Conservation (phyloP, 2,329 filamentous ascomycete species). For the Fusarium penzigii region DNA sequence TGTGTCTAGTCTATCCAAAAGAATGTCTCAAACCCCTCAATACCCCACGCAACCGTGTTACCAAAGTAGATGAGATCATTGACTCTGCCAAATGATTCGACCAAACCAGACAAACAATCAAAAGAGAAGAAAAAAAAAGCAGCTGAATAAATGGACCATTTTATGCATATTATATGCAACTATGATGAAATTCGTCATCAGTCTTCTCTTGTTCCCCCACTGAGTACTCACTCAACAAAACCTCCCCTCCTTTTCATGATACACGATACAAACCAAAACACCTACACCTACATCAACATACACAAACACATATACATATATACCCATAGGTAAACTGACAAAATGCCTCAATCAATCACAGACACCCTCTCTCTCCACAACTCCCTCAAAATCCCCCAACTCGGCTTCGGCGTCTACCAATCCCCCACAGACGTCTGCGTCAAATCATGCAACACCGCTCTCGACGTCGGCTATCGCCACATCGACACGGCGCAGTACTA, state of each 20-base stretch:
- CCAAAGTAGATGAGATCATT: constrained; percentile 9
- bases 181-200: no score
- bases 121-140: constrained; percentile 2
- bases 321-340: not conserved
- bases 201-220: no score
- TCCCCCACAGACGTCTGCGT: constrained; percentile 55
- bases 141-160: constrained; percentile 3
- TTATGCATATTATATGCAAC: no score
- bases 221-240: no score
- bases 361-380: constrained; percentile 27
- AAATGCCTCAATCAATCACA: constrained; percentile 12
- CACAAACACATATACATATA: not conserved
- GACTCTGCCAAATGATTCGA: not conserved
- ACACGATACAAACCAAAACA: no score
- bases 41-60: no score
- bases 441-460: constrained; percentile 56
- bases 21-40: no score
- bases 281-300: not conserved
- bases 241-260: no score
- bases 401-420: constrained; percentile 72
- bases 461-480: constrained; percentile 56
- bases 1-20: no score
- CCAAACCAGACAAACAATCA: not conserved
- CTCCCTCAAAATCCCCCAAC: constrained; percentile 52
- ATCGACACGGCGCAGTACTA: constrained; percentile 49